Percentiles rank a stretch among this genome's conserved stretches.
These are phyloP conservation scores for Lentinula lateritia DNA, from an alignment of 768 basidiomycete genomes.

Conservation along the genomic window DNA sequence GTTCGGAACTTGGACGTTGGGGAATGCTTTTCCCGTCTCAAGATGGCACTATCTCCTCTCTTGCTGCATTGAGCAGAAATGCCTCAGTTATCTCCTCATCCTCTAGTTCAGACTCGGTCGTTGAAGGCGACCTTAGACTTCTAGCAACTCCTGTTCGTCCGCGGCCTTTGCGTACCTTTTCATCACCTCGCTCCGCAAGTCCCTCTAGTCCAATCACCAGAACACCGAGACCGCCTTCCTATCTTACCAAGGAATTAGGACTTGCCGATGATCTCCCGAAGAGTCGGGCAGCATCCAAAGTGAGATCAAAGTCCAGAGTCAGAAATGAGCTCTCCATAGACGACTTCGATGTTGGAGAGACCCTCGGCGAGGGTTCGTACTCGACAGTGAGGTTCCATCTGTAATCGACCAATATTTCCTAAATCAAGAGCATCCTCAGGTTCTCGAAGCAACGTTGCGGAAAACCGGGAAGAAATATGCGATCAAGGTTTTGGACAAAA, in stretches of 20 bases:
- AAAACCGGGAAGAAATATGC: slow-evolving; percentile 63
- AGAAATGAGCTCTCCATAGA: slow-evolving; percentile 43
- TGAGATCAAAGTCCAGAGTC: slow-evolving; percentile 32
- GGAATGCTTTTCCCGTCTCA: slow-evolving; percentile 8
- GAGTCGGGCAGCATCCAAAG: slow-evolving; percentile 15
- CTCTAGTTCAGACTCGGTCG: slow-evolving; percentile 48
- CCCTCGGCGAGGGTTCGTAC: slow-evolving; percentile 80
- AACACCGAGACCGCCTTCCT: slow-evolving; percentile 43
- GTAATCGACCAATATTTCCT: background rate
- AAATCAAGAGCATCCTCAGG: slow-evolving; percentile 30
- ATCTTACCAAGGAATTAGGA: slow-evolving; percentile 55
- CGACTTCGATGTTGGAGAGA: slow-evolving; percentile 69
- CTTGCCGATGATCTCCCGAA: slow-evolving; percentile 24
- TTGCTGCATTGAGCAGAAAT: slow-evolving; percentile 71
- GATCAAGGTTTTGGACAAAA: slow-evolving; percentile 81
- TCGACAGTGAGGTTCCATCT: slow-evolving; percentile 51
- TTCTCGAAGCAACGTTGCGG: slow-evolving; percentile 47
- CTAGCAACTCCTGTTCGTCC: slow-evolving; percentile 36
- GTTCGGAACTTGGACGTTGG: background rate
- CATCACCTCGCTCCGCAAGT: slow-evolving; percentile 56
- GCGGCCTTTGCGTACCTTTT: slow-evolving; percentile 59
- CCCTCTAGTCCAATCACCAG: slow-evolving; percentile 34
- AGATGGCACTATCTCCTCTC: slow-evolving; percentile 10
- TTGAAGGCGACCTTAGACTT: slow-evolving; percentile 7
- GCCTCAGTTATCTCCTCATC: slow-evolving; percentile 70